phyloP scores from a whole-genome alignment of 1,284 basidiomycete species.

The Thelephora terrestris region DNA sequence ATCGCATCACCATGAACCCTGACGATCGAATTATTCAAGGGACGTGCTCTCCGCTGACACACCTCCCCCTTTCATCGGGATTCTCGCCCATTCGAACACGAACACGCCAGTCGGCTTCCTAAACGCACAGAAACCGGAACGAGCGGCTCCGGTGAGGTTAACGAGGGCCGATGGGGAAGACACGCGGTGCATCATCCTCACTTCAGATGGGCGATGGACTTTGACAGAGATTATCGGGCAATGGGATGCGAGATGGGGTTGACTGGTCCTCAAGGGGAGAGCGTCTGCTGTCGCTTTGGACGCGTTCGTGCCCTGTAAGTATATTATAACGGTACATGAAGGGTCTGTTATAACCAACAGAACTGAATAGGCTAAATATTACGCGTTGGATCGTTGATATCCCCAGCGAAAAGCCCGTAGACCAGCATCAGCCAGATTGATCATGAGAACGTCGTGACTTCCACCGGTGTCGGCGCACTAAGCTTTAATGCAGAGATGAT shows the following conservation, averaged over 20 bases:
- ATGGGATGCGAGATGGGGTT: slow-evolving; percentile 21
- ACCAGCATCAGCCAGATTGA: no score
- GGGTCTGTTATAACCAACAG: no score
- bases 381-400: no score
- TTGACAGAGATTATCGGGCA: slow-evolving; percentile 19
- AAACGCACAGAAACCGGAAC: neutral
- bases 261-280: no score
- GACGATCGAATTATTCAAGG: neutral
- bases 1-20: neutral
- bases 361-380: no score
- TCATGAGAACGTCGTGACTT: no score
- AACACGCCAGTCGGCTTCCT: slow-evolving; percentile 17
- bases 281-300: no score
- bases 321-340: no score
- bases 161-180: slow-evolving; percentile 17
- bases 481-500: no score
- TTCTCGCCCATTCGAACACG: slow-evolving; percentile 13
- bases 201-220: slow-evolving; percentile 9
- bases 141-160: slow-evolving; percentile 10
- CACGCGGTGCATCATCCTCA: slow-evolving; percentile 15
- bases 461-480: no score
- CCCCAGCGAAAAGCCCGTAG: no score
- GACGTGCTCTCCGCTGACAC: neutral
- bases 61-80: slow-evolving; percentile 9
- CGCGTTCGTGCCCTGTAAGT: no score